Base-by-base conservation (phyloP, 169 alveolate species). In the Plasmodium fragile region DNA sequence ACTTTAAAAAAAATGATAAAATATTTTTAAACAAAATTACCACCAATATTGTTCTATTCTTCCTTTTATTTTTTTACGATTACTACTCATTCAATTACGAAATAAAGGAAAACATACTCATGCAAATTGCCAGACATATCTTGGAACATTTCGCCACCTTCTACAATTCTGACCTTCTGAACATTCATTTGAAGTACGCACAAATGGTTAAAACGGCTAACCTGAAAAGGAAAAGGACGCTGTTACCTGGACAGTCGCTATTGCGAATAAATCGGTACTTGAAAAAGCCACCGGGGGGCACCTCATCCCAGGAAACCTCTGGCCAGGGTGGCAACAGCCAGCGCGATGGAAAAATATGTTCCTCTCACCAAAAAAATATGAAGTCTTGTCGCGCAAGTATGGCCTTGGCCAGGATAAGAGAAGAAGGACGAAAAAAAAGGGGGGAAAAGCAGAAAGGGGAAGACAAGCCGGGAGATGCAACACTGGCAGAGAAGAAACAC, bases 11-110 rank as follows among this genome's bases (percentile, higher is more conserved):
- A 36, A 89, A 49, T 78, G 82, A 89, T 80, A 89, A 89, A 89
- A n/a, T n/a, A 79, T 89, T 78, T 80, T 11, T 89, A 78, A 89
- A 89, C 78, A 89, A 89, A 43, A 32, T 89, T 59, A 89, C 94
- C 65, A 89, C 90, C 10, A 89, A 77, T 59, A 89, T 89, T 89
- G 49, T 89, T 7, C 30, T 89, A 89, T 89, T 89, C 49, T 89
- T 89, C 32, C 90, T 89, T 25, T 65, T 89, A 89, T 89, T 89
- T 45, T 89, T 89, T 89, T 89, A 89, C 81, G 94, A 89, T 79
- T 89, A 89, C 81, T 89, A 89, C 41, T 89, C 89, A 3, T 65
- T 13, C 82, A 78, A 79, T 39, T 89, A 89, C 81, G 90, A 89
- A 89, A 89, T 89, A 65, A 89, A 89, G 81, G 94, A 89, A 89